A percentile compares a stretch with the other conserved stretches of the same genome.
Evolutionary conservation across 2,329 filamentous ascomycete species (phyloP).

Genomic region (Myriosclerotinia scirpicola): DNA sequence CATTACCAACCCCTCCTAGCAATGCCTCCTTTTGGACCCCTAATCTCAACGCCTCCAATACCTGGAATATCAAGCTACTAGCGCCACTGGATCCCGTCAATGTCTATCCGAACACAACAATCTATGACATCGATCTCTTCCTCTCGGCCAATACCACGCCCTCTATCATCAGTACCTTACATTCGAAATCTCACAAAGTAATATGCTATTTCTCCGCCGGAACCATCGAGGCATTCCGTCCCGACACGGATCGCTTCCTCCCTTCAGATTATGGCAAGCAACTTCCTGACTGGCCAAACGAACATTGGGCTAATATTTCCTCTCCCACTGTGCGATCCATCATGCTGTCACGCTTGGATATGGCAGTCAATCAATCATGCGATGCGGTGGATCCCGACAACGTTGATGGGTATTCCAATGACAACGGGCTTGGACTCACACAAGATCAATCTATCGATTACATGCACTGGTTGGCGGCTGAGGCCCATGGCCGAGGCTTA

Average conservation of each 20-base stretch:
- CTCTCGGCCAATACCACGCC: slow-evolving; percentile 46
- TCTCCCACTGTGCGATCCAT: slow-evolving; percentile 60
- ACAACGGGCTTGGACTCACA: slow-evolving; percentile 59
- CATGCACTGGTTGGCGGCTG: slow-evolving; percentile 58
- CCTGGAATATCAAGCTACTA: slow-evolving; percentile 26
- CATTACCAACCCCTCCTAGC: slow-evolving; percentile 11
- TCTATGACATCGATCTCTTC: slow-evolving; percentile 44
- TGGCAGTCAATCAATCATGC: slow-evolving; percentile 62
- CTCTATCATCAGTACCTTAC: slow-evolving; percentile 48
- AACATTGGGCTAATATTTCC: slow-evolving; percentile 63
- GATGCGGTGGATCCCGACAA: slow-evolving; percentile 71
- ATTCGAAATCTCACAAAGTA: slow-evolving; percentile 55
- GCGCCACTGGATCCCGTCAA: slow-evolving; percentile 22
- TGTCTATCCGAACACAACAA: slow-evolving; percentile 32
- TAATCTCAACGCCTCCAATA: slow-evolving; percentile 14
- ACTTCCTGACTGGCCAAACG: slow-evolving; percentile 63
- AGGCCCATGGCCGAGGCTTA: slow-evolving; percentile 55
- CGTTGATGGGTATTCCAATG: slow-evolving; percentile 64
- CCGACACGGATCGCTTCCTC: slow-evolving; percentile 55
- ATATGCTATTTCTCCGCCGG: slow-evolving; percentile 77
- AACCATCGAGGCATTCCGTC: slow-evolving; percentile 62
- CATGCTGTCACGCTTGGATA: slow-evolving; percentile 59
- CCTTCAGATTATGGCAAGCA: slow-evolving; percentile 54
- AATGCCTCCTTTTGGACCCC: slow-evolving; percentile 22
- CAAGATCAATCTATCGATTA: slow-evolving; percentile 57